These are phyloP conservation scores for Tremella mesenterica DNA, from an alignment of 768 basidiomycete genomes.

Conservation along the genomic window DNA sequence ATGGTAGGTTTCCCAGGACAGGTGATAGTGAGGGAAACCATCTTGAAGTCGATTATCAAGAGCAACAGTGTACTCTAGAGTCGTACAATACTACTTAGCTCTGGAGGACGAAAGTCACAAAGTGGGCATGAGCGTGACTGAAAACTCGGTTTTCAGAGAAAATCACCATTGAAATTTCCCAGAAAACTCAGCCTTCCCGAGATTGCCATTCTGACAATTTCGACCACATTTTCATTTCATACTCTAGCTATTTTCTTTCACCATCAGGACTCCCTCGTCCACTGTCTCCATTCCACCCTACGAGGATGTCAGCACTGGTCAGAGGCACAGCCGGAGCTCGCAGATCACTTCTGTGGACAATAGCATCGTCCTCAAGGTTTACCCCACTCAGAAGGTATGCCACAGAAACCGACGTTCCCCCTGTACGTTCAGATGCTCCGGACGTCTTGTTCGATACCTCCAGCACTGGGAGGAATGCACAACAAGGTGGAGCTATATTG, in stretches of 20 bases:
- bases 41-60: conserved; percentile 26
- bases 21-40: conserved; percentile 56
- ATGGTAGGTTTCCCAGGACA: conserved; percentile 48
- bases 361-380: neutral
- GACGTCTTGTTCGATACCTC: conserved; percentile 13
- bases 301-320: neutral
- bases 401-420: conserved; percentile 8
- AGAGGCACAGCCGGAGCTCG: neutral
- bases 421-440: neutral
- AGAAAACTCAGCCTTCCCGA: neutral
- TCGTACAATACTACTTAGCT: too few species aligned
- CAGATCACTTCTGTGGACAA: neutral
- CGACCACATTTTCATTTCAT: neutral
- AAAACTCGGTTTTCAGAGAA: conserved; percentile 7
- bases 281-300: neutral
- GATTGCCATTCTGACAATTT: neutral
- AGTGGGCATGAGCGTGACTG: neutral
- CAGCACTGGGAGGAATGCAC: conserved; percentile 9
- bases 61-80: too few species aligned
- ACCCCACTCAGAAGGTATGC: conserved; percentile 5
- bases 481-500: conserved; percentile 20
- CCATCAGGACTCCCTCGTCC: too few species aligned
- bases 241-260: neutral
- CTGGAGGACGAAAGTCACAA: too few species aligned
- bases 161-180: conserved; percentile 2